phyloP scores from a whole-genome alignment of 140 eudicot genomes.

The Stevia rebaudiana region DNA sequence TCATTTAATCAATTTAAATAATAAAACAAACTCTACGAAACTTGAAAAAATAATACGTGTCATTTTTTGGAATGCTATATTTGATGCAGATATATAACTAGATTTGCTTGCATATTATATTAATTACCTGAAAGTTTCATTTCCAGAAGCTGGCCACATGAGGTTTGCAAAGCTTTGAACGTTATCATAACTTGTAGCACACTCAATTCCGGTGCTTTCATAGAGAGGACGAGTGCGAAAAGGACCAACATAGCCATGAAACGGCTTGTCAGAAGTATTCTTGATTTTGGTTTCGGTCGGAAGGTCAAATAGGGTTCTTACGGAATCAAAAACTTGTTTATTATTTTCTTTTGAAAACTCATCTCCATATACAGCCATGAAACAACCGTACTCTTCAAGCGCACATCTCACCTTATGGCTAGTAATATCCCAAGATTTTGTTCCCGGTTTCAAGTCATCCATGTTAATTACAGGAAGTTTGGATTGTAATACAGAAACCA shows the following conservation, averaged over 20 bases:
- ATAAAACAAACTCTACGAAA: too few relatives aligned
- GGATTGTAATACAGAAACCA: slow-evolving; percentile 19
- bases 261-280: slow-evolving; percentile 14
- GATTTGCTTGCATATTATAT: too few relatives aligned
- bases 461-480: slow-evolving; percentile 31
- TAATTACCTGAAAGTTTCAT: slow-evolving; percentile 20
- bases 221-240: slow-evolving; percentile 16
- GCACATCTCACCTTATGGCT: slow-evolving; percentile 23
- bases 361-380: slow-evolving; percentile 24
- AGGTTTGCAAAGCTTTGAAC: slow-evolving; percentile 17
- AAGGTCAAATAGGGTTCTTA: slow-evolving; percentile 29
- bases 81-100: too few relatives aligned
- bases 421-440: slow-evolving; percentile 23
- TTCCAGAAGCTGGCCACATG: slow-evolving; percentile 37
- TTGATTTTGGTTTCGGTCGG: slow-evolving; percentile 32
- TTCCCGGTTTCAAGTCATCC: slow-evolving; percentile 20
- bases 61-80: too few relatives aligned
- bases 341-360: slow-evolving; percentile 6
- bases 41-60: too few relatives aligned
- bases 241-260: slow-evolving; percentile 15
- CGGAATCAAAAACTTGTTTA: slow-evolving; percentile 4
- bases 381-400: slow-evolving; percentile 35
- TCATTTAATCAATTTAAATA: too few relatives aligned
- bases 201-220: slow-evolving; percentile 30
- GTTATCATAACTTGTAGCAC: slow-evolving; percentile 10